Conservation (phyloP, 2,329 filamentous ascomycete species). For the Aspergillus sp. region DNA sequence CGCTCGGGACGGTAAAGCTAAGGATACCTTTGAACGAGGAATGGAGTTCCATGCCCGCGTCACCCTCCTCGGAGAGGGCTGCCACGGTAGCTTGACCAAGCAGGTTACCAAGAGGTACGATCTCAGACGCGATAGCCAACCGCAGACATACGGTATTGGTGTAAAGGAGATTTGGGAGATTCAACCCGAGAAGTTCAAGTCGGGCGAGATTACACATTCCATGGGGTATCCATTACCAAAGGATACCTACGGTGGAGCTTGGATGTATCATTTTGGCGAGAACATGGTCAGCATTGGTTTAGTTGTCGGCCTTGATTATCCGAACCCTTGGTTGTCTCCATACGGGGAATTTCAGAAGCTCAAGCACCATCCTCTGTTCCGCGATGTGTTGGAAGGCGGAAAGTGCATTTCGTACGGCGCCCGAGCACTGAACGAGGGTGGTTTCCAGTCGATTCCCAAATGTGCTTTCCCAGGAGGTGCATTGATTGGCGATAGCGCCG, state of each 20-base stretch:
- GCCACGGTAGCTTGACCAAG: slow-evolving; percentile 92
- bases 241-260: slow-evolving; percentile 95
- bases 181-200: slow-evolving; percentile 84
- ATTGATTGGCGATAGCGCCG: slow-evolving; percentile 91
- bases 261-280: slow-evolving; percentile 99
- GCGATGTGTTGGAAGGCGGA: slow-evolving; percentile 82
- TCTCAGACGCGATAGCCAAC: slow-evolving; percentile 80
- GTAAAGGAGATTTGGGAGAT: slow-evolving; percentile 98
- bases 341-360: slow-evolving; percentile 98
- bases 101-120: slow-evolving; percentile 94
- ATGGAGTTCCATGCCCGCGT: slow-evolving; percentile 97
- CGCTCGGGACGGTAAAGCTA: slow-evolving; percentile 75
- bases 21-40: slow-evolving; percentile 88
- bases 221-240: slow-evolving; percentile 87
- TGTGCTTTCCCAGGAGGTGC: slow-evolving; percentile 95
- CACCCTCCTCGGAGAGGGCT: slow-evolving; percentile 91
- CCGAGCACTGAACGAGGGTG: slow-evolving; percentile 86
- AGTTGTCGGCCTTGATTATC: slow-evolving; percentile 90
- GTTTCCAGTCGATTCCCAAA: slow-evolving; percentile 96
- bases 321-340: slow-evolving; percentile 93
- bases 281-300: slow-evolving; percentile 91
- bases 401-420: slow-evolving; percentile 98
- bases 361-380: slow-evolving; percentile 95
- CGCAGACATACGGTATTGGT: slow-evolving; percentile 92
- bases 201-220: slow-evolving; percentile 81